Base-by-base conservation (phyloP, 2,329 filamentous ascomycete species). In the Tolypocladium endophyticum region DNA sequence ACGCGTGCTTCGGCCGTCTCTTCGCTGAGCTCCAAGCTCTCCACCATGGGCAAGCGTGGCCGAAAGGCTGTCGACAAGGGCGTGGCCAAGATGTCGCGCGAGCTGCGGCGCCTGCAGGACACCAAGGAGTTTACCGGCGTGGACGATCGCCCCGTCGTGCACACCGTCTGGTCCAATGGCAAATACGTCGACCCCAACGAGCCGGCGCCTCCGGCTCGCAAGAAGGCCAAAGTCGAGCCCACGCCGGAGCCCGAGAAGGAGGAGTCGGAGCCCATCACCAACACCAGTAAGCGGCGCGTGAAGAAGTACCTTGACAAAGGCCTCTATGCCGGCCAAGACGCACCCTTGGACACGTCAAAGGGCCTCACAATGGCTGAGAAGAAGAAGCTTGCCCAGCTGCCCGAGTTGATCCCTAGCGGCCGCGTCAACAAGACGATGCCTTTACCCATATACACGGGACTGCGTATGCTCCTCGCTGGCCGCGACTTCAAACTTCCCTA, bases 401-500 rank as follows among this genome's bases (percentile, higher is more conserved):
- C 78, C 1, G 81, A 80, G 68, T 73, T 81, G 52, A 66, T 70
- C 64, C 76, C 72, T 67, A 80, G 68, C 52, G 73, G 70, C 52
- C 78, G 77, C 59, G 75, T 79, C 54, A 87, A 85, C 71, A 80
- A 74, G 60, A 72, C 81, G 16, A 78, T 96, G 64, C 91, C 90
- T 3, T 70, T 88, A 63, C 92, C 91, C 39, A 90, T 95, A 74
- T 96, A 89, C 71, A 84, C 84, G 59, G 90, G 90, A 2, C 77
- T 90, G 62, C 83, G 87, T 57, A 77, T 87, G 58, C 74, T 97
- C 60, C 82, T 92, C 58, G 79, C 83, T 61, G 88, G 88, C 18
- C 82, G 89, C 57, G 87, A 95, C 71, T 97, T 96, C 75, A 91
- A 91, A 73, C 78, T 99, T 36, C 94, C 94, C 0, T 97, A 86